Evolutionary conservation across 2,329 filamentous ascomycete species (phyloP).

Genomic region (Phaeosphaeria sp.): DNA sequence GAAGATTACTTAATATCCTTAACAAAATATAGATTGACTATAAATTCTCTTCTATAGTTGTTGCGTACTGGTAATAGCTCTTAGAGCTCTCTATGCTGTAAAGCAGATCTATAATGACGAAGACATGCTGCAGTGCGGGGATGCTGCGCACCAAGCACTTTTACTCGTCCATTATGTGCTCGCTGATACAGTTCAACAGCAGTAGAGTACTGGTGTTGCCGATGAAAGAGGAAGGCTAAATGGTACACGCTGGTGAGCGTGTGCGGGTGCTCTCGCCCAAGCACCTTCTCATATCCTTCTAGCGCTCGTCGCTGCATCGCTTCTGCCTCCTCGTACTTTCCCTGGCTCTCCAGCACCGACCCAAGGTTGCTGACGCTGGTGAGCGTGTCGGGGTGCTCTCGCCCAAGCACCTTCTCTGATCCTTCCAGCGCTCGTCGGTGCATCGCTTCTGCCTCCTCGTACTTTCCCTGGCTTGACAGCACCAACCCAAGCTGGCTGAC

Average conservation of each 20-base stretch:
- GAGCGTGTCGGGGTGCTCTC: no score
- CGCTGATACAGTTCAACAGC: conserved; percentile 15
- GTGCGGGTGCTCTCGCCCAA: conserved; percentile 13
- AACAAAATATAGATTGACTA: neutral
- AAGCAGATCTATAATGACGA: conserved; percentile 6
- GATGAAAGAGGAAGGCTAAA: conserved; percentile 13
- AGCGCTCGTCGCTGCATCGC: no score
- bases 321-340: no score
- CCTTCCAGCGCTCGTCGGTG: no score
- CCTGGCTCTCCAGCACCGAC: no score
- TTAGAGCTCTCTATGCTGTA: neutral
- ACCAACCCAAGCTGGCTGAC: no score
- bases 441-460: no score
- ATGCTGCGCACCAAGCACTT: conserved; percentile 15
- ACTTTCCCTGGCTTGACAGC: no score
- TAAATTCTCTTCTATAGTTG: neutral
- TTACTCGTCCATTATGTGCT: conserved; percentile 11
- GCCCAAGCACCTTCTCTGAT: no score
- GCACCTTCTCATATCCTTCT: neutral
- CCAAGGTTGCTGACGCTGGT: no score
- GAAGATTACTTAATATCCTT: neutral
- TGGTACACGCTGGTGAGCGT: conserved; percentile 10
- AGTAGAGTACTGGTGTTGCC: conserved; percentile 11
- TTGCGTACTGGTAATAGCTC: neutral
- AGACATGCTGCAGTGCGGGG: conserved; percentile 11